These are phyloP conservation scores for Artomyces pyxidatus DNA, from an alignment of 768 basidiomycete species.

Conservation along the genomic window DNA sequence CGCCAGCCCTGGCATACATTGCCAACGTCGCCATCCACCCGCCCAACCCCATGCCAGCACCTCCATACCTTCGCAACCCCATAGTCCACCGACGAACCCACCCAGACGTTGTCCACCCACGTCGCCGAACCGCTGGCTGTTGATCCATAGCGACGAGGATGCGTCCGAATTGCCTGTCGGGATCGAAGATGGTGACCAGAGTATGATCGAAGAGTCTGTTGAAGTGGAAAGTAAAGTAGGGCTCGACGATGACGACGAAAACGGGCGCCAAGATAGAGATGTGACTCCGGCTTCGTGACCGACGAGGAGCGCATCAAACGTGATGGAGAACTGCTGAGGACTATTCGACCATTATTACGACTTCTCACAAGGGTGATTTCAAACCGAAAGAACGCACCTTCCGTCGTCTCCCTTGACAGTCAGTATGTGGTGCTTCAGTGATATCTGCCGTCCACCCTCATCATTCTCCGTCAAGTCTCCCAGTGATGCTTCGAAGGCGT, in stretches of 20 bases:
- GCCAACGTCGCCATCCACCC: conserved; percentile 91
- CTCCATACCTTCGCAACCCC: conserved; percentile 56
- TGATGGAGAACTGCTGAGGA: conserved; percentile 58
- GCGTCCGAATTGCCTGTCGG: conserved; percentile 28
- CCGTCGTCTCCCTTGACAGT: conserved; percentile 47
- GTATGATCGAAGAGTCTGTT: conserved; percentile 88
- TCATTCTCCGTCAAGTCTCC: conserved; percentile 62
- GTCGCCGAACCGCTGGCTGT: conserved; percentile 86
- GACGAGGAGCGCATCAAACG: conserved; percentile 87
- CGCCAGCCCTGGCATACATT: too few species aligned
- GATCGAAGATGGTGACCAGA: conserved; percentile 79
- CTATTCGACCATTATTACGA: conserved; percentile 22
- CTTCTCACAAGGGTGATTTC: not conserved
- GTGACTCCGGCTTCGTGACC: conserved; percentile 97
- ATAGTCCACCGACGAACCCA: conserved; percentile 88
- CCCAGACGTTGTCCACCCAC: conserved; percentile 86
- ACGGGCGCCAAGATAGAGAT: conserved; percentile 75
- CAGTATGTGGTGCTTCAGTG: conserved; percentile 78
- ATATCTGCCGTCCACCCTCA: conserved; percentile 80
- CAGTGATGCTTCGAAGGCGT: conserved; percentile 81
- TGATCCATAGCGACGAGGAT: conserved; percentile 78
- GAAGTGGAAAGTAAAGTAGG: conserved; percentile 83
- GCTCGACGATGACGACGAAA: conserved; percentile 14
- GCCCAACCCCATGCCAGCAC: conserved; percentile 89
- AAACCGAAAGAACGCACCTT: conserved; percentile 17